Base-by-base conservation (phyloP, 2,329 filamentous ascomycete genomes). In the Aspergillus sp. region DNA sequence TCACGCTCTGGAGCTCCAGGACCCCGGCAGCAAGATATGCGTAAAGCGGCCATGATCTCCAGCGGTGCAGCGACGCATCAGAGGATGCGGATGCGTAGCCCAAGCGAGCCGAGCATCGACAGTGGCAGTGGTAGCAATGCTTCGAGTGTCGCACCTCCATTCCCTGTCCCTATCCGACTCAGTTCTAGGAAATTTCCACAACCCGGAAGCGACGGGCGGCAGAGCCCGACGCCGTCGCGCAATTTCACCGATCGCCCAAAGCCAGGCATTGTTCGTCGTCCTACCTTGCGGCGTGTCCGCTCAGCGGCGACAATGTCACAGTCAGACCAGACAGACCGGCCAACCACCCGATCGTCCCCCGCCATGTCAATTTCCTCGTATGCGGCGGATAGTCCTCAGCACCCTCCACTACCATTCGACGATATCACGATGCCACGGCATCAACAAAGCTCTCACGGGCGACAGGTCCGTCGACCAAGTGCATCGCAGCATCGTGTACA, bases 101-200 rank as follows among this genome's bases (percentile, higher is more conserved):
- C 78, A 3, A 79, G 77, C 48, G 74, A 75, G 24, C 77, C 78
- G 11, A 77, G 74, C 55, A 70, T 78, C 19, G 74, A 78, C 33
- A 75, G 73, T 54, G 70, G 71, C 44, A 75, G 69, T 57, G 65
- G 65, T 45, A 75, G 68, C 57, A 66, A 69, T 52, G 68, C 67
- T 24, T 72, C 72, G n/a, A 72, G 68, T 35, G 68, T 70, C 51
- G 66, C 69, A 52, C 93, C 95, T 27, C 95, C 95, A 0, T 97
- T 96, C 78, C 93, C 95, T 0, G 96, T 99, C 6, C 95, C 95
- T 0, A 88, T 88, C 3, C 83, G 95, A 56, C 90, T 91, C 31
- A 98, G 93, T 74, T 99, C 93, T 6, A 86, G 92, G 59, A 87
- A 89, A 67, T 83, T 88, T 21, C 84, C 86, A 0, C 75, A 86